Evolutionary conservation across 2,329 filamentous ascomycete genomes (phyloP).

Genomic region (Colletotrichum tamarilloi): DNA sequence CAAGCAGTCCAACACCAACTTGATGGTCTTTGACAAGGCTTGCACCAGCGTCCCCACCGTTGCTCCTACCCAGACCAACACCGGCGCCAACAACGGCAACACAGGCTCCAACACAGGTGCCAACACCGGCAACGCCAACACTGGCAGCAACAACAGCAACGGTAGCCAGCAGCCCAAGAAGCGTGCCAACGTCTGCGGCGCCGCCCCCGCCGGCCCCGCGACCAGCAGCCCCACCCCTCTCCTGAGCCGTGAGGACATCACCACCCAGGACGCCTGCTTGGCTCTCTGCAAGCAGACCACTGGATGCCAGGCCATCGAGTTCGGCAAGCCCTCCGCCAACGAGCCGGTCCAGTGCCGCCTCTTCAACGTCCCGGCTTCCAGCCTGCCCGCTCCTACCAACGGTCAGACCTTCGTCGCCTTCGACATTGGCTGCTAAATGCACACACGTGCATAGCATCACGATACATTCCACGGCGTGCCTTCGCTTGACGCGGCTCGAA

Average conservation of each 20-base stretch:
- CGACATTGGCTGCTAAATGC: slow-evolving; percentile 22
- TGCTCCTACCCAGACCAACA: slow-evolving; percentile 3
- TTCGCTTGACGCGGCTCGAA: neutral
- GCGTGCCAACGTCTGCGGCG: slow-evolving; percentile 27
- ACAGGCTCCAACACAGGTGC: neutral
- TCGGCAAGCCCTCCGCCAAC: slow-evolving; percentile 37
- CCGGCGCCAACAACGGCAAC: slow-evolving; percentile 3
- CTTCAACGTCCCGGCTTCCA: slow-evolving; percentile 21
- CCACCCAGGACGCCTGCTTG: slow-evolving; percentile 29
- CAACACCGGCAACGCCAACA: slow-evolving; percentile 2
- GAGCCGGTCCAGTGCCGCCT: slow-evolving; percentile 26
- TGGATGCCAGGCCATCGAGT: slow-evolving; percentile 43
- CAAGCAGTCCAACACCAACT: slow-evolving; percentile 20
- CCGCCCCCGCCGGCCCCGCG: slow-evolving; percentile 23
- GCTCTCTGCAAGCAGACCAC: slow-evolving; percentile 28
- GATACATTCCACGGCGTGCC: neutral
- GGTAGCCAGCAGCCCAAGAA: slow-evolving; percentile 12
- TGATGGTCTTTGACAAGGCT: slow-evolving; percentile 27
- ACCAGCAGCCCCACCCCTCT: slow-evolving; percentile 16
- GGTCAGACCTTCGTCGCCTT: slow-evolving; percentile 29
- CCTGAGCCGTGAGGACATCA: slow-evolving; percentile 12
- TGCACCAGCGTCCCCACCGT: slow-evolving; percentile 17
- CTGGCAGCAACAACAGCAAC: slow-evolving; percentile 1
- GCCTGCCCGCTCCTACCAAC: slow-evolving; percentile 27
- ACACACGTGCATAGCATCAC: neutral